Evolutionary conservation across 1,284 basidiomycete genomes (phyloP), one percentile per base, ranked within the genome.

Genomic region (Sanguinoderma infundibulare): DNA sequence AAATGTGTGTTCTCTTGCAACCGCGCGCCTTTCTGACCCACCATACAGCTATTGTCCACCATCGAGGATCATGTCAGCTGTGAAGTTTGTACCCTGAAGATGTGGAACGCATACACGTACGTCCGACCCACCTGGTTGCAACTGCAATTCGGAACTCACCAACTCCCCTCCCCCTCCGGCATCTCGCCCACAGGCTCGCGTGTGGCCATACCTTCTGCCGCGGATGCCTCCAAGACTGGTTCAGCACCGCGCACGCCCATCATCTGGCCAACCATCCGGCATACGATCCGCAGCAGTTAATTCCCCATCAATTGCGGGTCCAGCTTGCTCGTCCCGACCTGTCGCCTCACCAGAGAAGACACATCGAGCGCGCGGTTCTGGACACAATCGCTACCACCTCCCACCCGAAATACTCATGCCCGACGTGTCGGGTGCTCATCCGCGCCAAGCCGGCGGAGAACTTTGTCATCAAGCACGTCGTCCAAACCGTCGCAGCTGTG

Each of bases 151-250:
- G 53, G 50, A 57, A 56, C 47, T 53, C 49, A 54, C 46, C 53
- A 47, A 53, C 49, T 42, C 28, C 54, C 24, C 17, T 20, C 30
- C 34, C 20, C 47, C 17, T 60, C 40, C 58, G 60, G 60, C 64
- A 36, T 34, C 49, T 32, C 22, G 32, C 59, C n/a, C 22, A 55
- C 64, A 89, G 87, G 24, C 78, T 91, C 32, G 73, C 82, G 5
- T 92, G 90, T 58, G 90, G 90, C 6, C 90, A 92, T 74, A 82
- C 83, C 0, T 91, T 87, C 71, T 91, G 90, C 69, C 75, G 82
- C 62, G 71, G 70, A 7, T 92, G 90, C 66, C 76, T 92, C 7
- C 75, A 80, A 49, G 83, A 87, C 67, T 91, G 90, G 90, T 90
- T 92, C 67, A 75, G 73, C 60, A 81, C 82, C 8, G 80, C 75